Percentiles rank a stretch among this genome's conserved stretches.
Evolutionary conservation across 2,329 filamentous ascomycete species (phyloP).

Genomic region (Pestalotiopsis sp.): DNA sequence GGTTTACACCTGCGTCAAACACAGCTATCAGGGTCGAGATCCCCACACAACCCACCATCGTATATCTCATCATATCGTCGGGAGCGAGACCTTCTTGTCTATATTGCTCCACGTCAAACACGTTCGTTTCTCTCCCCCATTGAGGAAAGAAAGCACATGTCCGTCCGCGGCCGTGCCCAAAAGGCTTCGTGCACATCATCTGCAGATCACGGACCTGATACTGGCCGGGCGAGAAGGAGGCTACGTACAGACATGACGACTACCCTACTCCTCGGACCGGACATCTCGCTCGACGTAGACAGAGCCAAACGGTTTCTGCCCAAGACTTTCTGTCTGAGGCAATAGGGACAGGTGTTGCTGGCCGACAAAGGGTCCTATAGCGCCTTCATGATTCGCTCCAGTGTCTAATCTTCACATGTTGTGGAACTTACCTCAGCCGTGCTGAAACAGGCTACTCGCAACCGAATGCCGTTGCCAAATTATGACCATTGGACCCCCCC

Average conservation of each 20-base stretch:
- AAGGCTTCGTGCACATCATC: background rate
- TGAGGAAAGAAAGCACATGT: background rate
- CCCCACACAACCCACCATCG: background rate
- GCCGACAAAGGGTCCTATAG: background rate
- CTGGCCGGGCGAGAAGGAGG: background rate
- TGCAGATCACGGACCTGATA: background rate
- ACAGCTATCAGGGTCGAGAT: background rate
- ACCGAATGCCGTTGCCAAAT: slow-evolving; percentile 5
- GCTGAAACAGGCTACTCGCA: slow-evolving; percentile 6
- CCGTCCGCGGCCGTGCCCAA: background rate
- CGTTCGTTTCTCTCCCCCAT: background rate
- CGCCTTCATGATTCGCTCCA: background rate
- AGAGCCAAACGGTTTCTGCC: background rate
- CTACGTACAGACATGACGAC: background rate
- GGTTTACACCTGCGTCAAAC: background rate
- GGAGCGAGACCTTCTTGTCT: background rate
- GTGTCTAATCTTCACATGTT: slow-evolving; percentile 8
- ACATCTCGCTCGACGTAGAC: background rate
- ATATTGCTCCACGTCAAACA: background rate
- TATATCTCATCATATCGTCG: background rate
- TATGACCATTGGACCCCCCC: background rate
- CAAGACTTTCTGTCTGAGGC: slow-evolving; percentile 1
- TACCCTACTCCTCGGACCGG: background rate
- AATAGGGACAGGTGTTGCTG: slow-evolving; percentile 3
- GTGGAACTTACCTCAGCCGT: slow-evolving; percentile 8